These are phyloP conservation scores for Ogataea degrootiae DNA, from an alignment of 805 yeast genomes.

Conservation along the genomic window DNA sequence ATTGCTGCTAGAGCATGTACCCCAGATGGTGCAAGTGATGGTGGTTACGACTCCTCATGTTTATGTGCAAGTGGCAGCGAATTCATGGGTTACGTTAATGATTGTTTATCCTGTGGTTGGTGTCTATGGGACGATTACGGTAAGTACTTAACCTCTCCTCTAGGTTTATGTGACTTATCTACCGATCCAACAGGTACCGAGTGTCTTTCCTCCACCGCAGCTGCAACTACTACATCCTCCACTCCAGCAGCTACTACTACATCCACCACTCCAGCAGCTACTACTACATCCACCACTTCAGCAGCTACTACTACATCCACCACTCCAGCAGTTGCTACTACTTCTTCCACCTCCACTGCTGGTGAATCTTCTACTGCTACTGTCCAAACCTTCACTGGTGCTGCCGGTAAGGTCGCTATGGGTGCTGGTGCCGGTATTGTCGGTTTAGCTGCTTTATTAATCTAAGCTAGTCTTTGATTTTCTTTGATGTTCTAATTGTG, in stretches of 20 bases:
- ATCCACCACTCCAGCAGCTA: constrained; percentile 1
- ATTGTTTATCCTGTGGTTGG: constrained; percentile 37
- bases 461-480: constrained; percentile 6
- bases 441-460: constrained; percentile 18
- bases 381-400: constrained; percentile 7
- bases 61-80: constrained; percentile 26
- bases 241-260: constrained; percentile 4
- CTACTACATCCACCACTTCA: constrained; percentile 2
- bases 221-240: constrained; percentile 6
- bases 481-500: too few species aligned
- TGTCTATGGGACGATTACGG: constrained; percentile 35
- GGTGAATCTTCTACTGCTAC: constrained; percentile 12
- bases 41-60: constrained; percentile 29
- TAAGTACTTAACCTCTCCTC: constrained; percentile 24
- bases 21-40: constrained; percentile 16
- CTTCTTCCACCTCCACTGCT: constrained; percentile 3
- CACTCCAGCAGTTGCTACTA: constrained; percentile 6
- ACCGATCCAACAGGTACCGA: constrained; percentile 34
- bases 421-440: constrained; percentile 20
- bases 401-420: constrained; percentile 14
- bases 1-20: constrained; percentile 28
- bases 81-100: constrained; percentile 22
- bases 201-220: constrained; percentile 17
- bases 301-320: constrained; percentile 5
- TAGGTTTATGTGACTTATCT: constrained; percentile 26